Percentiles rank a stretch among this genome's conserved stretches.
Conservation (phyloP, 78 protist genomes). For the Anaeramoeba flamelloides region DNA sequence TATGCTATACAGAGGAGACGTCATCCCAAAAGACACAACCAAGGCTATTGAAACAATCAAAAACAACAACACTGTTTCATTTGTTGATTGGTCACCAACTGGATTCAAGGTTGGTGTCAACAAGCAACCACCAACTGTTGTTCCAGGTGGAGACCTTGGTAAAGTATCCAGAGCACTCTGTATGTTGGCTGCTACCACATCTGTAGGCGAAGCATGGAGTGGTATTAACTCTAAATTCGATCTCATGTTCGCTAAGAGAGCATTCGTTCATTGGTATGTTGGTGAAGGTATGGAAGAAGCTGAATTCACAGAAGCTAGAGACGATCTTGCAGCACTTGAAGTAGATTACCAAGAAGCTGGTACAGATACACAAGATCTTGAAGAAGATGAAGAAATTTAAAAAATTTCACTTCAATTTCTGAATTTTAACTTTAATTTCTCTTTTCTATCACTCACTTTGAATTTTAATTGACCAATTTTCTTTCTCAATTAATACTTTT, state of each 20-base stretch:
- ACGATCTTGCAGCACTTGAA: constrained; percentile 73
- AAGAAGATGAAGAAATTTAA: too few species aligned
- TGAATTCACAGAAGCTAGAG: constrained; percentile 96
- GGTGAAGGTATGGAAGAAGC: constrained; percentile 99
- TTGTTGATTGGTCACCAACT: constrained; percentile 96
- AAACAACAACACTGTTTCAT: constrained; percentile 86
- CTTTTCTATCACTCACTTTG: too few species aligned
- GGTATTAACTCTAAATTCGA: constrained; percentile 82
- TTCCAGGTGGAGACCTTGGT: constrained; percentile 94
- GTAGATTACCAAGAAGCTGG: too few species aligned
- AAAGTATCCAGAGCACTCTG: constrained; percentile 84
- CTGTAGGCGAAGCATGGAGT: constrained; percentile 86
- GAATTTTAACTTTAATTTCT: too few species aligned
- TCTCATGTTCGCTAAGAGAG: constrained; percentile 93
- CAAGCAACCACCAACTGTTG: constrained; percentile 84
- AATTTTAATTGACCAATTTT: too few species aligned
- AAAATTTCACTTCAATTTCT: too few species aligned
- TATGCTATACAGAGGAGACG: constrained; percentile 95
- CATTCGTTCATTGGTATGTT: constrained; percentile 96
- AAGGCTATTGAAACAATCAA: constrained; percentile 86
- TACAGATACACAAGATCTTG: too few species aligned
- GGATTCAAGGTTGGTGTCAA: constrained; percentile 91
- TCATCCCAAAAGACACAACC: constrained; percentile 95
- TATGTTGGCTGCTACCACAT: constrained; percentile 87
- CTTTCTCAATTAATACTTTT: too few species aligned